These are phyloP conservation scores for Gaeumannomyces tritici DNA, from an alignment of 2,329 filamentous ascomycete genomes.

Conservation along the genomic window DNA sequence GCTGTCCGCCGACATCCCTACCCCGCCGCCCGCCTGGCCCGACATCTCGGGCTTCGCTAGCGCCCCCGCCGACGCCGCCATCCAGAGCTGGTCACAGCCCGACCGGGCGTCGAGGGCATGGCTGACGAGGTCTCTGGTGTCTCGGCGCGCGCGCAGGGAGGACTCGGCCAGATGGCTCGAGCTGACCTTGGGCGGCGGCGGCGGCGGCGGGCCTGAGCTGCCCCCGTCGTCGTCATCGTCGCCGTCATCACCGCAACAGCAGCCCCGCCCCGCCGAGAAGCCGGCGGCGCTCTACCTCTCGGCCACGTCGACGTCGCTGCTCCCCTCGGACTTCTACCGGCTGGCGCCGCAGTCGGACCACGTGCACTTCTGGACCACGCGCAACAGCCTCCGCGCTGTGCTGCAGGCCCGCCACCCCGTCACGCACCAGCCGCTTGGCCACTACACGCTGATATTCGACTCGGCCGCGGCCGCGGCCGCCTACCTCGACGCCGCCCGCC, in stretches of 20 bases:
- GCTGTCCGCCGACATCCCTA: no score
- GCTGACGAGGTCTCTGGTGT: not conserved
- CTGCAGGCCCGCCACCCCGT: conserved; percentile 54
- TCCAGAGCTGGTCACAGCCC: no score
- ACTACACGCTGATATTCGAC: conserved; percentile 63
- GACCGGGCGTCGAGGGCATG: not conserved
- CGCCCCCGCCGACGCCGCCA: no score
- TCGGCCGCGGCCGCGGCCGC: conserved; percentile 45
- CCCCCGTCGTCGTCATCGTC: not conserved
- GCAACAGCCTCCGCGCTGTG: conserved; percentile 29
- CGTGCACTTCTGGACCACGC: conserved; percentile 55
- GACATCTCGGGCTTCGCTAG: not conserved
- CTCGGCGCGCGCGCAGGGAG: not conserved
- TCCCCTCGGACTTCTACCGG: conserved; percentile 62
- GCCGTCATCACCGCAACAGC: no score
- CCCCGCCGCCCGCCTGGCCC: not conserved
- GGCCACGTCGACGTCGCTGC: conserved; percentile 48
- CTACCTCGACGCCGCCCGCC: conserved; percentile 46
- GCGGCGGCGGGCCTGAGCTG: no score
- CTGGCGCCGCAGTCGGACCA: conserved; percentile 45
- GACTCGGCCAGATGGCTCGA: not conserved
- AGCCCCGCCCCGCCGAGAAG: not conserved
- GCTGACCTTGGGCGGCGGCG: no score
- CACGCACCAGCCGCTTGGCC: conserved; percentile 53
- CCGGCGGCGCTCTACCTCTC: conserved; percentile 41